Evolutionary conservation across 2,329 filamentous ascomycete species (phyloP), one percentile per base, ranked within the genome.

Genomic region (Trichophyton benhamiae): DNA sequence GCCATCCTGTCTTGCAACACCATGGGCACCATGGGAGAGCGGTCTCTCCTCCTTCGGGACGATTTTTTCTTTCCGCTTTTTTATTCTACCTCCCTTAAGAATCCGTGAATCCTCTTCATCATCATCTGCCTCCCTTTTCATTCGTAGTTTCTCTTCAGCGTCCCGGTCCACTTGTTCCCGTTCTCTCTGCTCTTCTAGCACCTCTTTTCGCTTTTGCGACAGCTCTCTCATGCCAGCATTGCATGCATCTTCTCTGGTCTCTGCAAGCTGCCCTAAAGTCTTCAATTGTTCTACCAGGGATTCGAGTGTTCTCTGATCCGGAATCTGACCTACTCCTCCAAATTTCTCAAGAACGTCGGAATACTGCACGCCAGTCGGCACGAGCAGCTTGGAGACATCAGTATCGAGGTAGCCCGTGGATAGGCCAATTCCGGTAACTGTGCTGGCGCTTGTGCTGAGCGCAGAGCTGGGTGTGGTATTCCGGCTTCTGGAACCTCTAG

Each of bases 61-160:
- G 62, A 86, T 84, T 6, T 82, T 78, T 25, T 87, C 88, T 75
- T 90, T 91, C 71, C 88, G 85, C 77, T 89, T 91, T 79, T 89
- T 91, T 66, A 87, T 81, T 72, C 91, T 91, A 25, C 79, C 76
- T 46, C 74, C 76, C 70, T 83, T 82, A 68, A 83, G 69, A 30
- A 72, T 74, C 73, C 79, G 71, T 49, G 69, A 67, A 58, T 74
- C 67, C 62, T 79, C 75, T 55, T 77, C 74, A 36, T 76, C 73
- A 53, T 77, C 75, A 59, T 79, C 73, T 2, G 70, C 72, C 66
- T 78, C 75, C 58, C 74, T 70, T 68, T 77, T 78, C 69, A 77
- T 69, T 62, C 72, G 75, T 41, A 73, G 64, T 52, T 81, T 77
- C 57, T 83, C 79, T 61, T 79, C 78, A 9, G 72, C 72, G 57